A percentile compares a stretch with the other conserved stretches of the same genome.
These are phyloP conservation scores for Bimuria novae-zelandiae DNA, from an alignment of 2,329 filamentous ascomycete genomes.

Conservation along the genomic window DNA sequence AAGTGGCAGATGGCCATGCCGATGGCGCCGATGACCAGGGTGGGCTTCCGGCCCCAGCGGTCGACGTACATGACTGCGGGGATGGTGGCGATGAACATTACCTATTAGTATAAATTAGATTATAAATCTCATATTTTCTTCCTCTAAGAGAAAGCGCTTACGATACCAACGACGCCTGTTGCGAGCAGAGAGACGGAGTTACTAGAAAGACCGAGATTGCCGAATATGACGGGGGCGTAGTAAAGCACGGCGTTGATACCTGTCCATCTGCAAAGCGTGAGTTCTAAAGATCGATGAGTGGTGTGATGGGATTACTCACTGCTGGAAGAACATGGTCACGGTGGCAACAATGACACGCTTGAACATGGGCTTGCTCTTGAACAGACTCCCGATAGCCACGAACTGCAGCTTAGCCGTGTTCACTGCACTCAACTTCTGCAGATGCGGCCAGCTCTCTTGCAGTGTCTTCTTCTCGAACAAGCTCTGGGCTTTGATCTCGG, in stretches of 20 bases:
- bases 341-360: slow-evolving; percentile 67
- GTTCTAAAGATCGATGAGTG: neutral
- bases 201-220: slow-evolving; percentile 49
- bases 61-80: slow-evolving; percentile 70
- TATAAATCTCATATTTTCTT: no score
- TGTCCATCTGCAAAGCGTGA: slow-evolving; percentile 37
- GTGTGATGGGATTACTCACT: slow-evolving; percentile 35
- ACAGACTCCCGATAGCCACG: slow-evolving; percentile 67
- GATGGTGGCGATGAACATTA: slow-evolving; percentile 70
- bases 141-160: no score
- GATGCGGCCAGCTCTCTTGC: slow-evolving; percentile 69
- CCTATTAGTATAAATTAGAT: no score
- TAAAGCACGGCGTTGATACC: slow-evolving; percentile 54
- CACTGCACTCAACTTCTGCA: slow-evolving; percentile 62
- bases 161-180: slow-evolving; percentile 71
- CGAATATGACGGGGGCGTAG: slow-evolving; percentile 58
- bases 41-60: slow-evolving; percentile 65
- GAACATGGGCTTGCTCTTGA: slow-evolving; percentile 69
- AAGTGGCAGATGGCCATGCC: slow-evolving; percentile 74
- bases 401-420: slow-evolving; percentile 66
- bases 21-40: slow-evolving; percentile 66
- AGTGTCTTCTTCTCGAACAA: slow-evolving; percentile 76
- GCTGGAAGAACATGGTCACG: slow-evolving; percentile 54
- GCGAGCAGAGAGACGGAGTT: slow-evolving; percentile 63
- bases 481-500: slow-evolving; percentile 82